Evolutionary conservation across 1,284 basidiomycete genomes (phyloP).

Genomic region (Marasmius tenuissimus): DNA sequence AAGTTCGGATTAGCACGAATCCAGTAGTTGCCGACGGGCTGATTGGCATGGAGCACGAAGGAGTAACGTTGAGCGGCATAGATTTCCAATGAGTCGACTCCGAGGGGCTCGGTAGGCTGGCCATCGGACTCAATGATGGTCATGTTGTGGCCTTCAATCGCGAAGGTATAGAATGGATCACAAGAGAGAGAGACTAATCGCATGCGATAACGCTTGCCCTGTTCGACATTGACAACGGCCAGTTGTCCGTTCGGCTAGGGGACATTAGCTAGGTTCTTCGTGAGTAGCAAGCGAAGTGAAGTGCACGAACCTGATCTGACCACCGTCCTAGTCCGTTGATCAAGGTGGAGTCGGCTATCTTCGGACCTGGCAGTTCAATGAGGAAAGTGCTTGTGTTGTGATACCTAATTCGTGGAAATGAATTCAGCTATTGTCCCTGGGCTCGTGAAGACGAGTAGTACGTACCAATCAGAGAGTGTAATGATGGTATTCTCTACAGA

Average conservation of each 20-base stretch:
- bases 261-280: too few relatives aligned
- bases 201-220: constrained; percentile 36
- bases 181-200: constrained; percentile 42
- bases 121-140: too few relatives aligned
- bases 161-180: constrained; percentile 39
- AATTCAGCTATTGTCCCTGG: neutral
- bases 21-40: constrained; percentile 26
- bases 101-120: constrained; percentile 19
- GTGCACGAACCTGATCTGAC: neutral
- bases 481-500: constrained; percentile 13
- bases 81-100: constrained; percentile 32
- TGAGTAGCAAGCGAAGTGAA: neutral
- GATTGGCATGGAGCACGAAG: constrained; percentile 31
- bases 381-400: neutral
- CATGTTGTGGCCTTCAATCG: constrained; percentile 36
- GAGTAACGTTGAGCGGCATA: constrained; percentile 38
- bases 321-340: neutral
- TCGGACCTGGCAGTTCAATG: neutral
- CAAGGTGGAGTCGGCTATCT: neutral
- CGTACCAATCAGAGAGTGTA: constrained; percentile 14
- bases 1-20: neutral
- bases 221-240: constrained; percentile 25
- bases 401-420: neutral
- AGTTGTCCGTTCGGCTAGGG: too few relatives aligned
- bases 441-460: neutral